A percentile compares a stretch with the other conserved stretches of the same genome.
phyloP scores from a whole-genome alignment of 1,284 basidiomycete species.

The Cronartium quercuum region DNA sequence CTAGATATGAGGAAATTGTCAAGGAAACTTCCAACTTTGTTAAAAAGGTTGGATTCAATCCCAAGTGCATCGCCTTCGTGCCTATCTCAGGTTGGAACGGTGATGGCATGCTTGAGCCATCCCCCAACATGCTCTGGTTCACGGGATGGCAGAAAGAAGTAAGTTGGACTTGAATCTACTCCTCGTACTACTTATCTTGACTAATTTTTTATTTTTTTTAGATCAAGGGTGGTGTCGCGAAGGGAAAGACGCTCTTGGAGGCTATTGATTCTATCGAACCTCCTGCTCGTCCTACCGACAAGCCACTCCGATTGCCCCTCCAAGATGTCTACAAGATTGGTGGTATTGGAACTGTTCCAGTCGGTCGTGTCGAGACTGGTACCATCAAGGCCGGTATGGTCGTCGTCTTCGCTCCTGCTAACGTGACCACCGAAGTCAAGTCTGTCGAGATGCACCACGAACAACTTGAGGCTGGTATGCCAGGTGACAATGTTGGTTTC shows the following conservation, averaged over 20 bases:
- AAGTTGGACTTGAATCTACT: neutral
- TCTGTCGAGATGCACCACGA: slow-evolving; percentile 99
- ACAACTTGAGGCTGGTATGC: slow-evolving; percentile 86
- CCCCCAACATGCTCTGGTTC: slow-evolving; percentile 96
- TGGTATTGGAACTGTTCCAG: slow-evolving; percentile 99
- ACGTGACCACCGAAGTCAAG: slow-evolving; percentile 99
- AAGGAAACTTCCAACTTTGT: slow-evolving; percentile 99
- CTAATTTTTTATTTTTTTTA: slow-evolving; percentile 48
- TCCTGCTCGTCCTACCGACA: slow-evolving; percentile 91
- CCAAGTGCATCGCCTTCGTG: slow-evolving; percentile 95
- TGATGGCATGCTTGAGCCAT: slow-evolving; percentile 99
- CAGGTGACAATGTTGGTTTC: slow-evolving; percentile 99
- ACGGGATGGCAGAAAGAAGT: slow-evolving; percentile 88
- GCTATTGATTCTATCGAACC: slow-evolving; percentile 99
- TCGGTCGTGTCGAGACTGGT: slow-evolving; percentile 99
- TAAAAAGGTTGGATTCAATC: slow-evolving; percentile 99
- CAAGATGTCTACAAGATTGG: slow-evolving; percentile 99
- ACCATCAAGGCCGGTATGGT: slow-evolving; percentile 98
- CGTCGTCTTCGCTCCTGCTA: slow-evolving; percentile 90
- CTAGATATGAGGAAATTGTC: slow-evolving; percentile 99
- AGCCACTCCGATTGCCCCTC: slow-evolving; percentile 99
- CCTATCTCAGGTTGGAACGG: slow-evolving; percentile 99
- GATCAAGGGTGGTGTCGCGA: slow-evolving; percentile 81
- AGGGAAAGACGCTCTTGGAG: slow-evolving; percentile 99
- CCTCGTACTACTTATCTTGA: slow-evolving; percentile 43